These are phyloP conservation scores for Hondaea fermentalgiana DNA, from an alignment of 108 stramenopile species.

Conservation along the genomic window DNA sequence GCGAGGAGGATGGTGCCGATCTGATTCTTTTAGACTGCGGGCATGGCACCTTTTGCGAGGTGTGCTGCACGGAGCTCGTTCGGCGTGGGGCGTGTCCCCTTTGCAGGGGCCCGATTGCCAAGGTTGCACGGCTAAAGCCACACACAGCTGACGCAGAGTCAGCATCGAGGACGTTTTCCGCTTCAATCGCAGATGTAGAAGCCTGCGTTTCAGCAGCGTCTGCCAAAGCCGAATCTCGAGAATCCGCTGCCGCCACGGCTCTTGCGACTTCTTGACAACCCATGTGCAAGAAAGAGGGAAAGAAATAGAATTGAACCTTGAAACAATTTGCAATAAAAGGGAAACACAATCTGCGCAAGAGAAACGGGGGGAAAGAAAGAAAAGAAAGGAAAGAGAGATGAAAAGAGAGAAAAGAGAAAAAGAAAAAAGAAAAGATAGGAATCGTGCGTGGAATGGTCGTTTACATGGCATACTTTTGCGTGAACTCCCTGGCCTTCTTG, in stretches of 20 bases:
- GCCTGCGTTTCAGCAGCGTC: too few species aligned
- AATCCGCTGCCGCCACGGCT: too few species aligned
- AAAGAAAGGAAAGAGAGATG: neutral
- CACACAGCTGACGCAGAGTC: too few species aligned
- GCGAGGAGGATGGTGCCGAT: neutral
- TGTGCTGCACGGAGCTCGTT: neutral
- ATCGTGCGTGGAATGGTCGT: neutral
- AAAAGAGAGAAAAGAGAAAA: neutral
- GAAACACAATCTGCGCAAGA: too few species aligned
- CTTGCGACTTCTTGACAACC: too few species aligned
- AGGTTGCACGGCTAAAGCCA: neutral
- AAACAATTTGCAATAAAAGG: too few species aligned
- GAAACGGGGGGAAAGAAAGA: too few species aligned
- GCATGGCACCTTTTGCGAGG: neutral
- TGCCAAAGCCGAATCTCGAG: too few species aligned
- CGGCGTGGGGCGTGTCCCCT: neutral
- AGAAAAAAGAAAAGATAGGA: neutral
- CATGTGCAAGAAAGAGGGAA: too few species aligned
- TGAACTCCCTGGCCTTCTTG: conserved; percentile 51
- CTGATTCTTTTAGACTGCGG: neutral
- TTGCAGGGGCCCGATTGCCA: neutral
- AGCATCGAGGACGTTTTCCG: too few species aligned
- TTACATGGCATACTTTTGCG: conserved; percentile 26
- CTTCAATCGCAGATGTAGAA: too few species aligned
- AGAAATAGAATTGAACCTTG: too few species aligned